phyloP scores from a whole-genome alignment of 768 basidiomycete species.

The Suillus placidus region DNA sequence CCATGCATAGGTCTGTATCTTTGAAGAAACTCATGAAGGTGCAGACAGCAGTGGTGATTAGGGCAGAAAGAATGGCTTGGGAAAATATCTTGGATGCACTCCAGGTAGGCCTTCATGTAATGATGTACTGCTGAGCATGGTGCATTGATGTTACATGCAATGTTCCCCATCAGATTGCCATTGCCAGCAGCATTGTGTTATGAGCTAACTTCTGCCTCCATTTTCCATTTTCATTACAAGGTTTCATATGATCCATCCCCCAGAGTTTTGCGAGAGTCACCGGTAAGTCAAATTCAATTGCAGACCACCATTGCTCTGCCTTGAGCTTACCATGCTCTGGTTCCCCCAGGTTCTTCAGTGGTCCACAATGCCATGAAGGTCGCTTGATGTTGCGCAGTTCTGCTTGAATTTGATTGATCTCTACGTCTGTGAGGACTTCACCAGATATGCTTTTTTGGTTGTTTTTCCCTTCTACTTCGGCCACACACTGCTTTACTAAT shows the following conservation, averaged over 20 bases:
- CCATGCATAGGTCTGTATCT: too few species aligned
- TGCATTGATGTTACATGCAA: conserved; percentile 21
- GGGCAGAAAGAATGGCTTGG: conserved; percentile 21
- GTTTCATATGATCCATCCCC: conserved; percentile 13
- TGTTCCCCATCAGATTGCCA: conserved; percentile 28
- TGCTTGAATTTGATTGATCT: conserved; percentile 6
- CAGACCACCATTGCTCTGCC: conserved; percentile 36
- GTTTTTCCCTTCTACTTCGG: background rate
- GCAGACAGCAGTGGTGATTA: conserved; percentile 38
- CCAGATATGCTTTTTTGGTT: background rate
- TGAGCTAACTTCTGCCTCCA: conserved; percentile 21
- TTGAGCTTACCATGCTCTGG: conserved; percentile 37
- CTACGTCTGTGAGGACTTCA: background rate
- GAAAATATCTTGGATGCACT: conserved; percentile 22
- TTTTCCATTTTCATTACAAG: background rate
- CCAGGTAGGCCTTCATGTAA: conserved; percentile 32
- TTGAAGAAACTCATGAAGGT: conserved; percentile 30
- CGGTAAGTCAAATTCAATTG: conserved; percentile 30
- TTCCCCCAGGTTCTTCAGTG: conserved; percentile 20
- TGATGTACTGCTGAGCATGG: conserved; percentile 19
- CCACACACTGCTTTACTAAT: conserved; percentile 1
- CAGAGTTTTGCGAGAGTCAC: conserved; percentile 35
- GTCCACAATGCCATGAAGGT: conserved; percentile 31
- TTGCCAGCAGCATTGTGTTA: conserved; percentile 35
- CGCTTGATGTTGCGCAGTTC: background rate